These are phyloP conservation scores for Penicillium expansum DNA, from an alignment of 2,329 filamentous ascomycete genomes.

Conservation along the genomic window DNA sequence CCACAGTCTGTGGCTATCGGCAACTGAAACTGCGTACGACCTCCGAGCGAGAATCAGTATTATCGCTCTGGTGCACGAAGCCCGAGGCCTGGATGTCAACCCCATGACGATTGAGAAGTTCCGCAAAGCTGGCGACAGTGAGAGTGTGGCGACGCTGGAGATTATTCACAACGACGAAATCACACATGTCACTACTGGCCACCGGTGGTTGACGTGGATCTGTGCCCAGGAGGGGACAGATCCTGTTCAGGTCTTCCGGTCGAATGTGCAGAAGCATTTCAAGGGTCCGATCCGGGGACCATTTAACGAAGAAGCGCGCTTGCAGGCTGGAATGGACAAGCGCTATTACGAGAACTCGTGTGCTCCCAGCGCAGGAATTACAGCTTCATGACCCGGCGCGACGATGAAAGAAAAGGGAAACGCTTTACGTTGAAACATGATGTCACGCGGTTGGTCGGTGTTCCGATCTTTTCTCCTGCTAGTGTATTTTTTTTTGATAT, in stretches of 20 bases:
- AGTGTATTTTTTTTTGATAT: constrained; percentile 6
- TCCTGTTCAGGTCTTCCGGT: constrained; percentile 46
- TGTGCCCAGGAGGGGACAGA: constrained; percentile 47
- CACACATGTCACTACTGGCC: constrained; percentile 50
- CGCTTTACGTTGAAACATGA: constrained; percentile 7
- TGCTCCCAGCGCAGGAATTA: not conserved
- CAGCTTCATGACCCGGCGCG: not conserved
- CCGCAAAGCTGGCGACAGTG: constrained; percentile 40
- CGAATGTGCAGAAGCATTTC: constrained; percentile 46
- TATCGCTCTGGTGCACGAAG: constrained; percentile 50
- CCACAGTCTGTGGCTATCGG: constrained; percentile 48
- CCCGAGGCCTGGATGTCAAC: constrained; percentile 48
- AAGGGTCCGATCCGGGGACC: constrained; percentile 44
- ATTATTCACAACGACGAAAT: constrained; percentile 52
- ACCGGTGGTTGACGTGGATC: constrained; percentile 50
- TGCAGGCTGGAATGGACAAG: constrained; percentile 46
- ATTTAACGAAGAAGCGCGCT: constrained; percentile 46
- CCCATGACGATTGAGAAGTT: constrained; percentile 51
- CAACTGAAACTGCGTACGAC: constrained; percentile 44
- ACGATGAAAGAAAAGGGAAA: not conserved
- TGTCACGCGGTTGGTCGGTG: constrained; percentile 1
- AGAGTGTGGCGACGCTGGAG: constrained; percentile 44
- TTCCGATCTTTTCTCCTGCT: not conserved
- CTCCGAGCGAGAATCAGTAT: constrained; percentile 48
- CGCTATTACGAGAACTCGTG: constrained; percentile 41